Evolutionary conservation across 2,329 filamentous ascomycete species (phyloP).

Genomic region (Magnaporthales sp.): DNA sequence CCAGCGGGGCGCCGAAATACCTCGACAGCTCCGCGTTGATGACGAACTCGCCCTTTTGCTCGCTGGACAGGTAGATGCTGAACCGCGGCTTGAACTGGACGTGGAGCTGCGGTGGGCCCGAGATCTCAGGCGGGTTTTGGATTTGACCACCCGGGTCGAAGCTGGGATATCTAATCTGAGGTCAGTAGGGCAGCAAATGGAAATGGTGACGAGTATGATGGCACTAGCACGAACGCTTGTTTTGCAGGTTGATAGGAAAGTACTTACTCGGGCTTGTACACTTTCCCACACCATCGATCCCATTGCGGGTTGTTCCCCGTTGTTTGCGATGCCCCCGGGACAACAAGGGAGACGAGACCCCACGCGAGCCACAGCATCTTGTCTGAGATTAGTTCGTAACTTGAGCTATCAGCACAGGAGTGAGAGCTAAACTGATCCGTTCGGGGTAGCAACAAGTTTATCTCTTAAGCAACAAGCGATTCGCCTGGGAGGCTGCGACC

Average conservation of each 20-base stretch:
- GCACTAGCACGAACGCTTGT: background rate
- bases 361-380: background rate
- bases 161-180: conserved; percentile 21
- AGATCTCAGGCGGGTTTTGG: conserved; percentile 21
- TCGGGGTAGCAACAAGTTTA: background rate
- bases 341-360: background rate
- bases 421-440: background rate
- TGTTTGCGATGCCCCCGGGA: conserved; percentile 7
- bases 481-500: background rate
- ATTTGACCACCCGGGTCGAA: conserved; percentile 37
- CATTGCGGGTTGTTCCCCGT: conserved; percentile 32
- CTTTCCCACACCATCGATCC: conserved; percentile 39
- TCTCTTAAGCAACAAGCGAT: background rate
- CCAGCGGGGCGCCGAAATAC: conserved; percentile 28
- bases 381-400: background rate
- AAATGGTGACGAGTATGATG: background rate
- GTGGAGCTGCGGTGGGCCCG: conserved; percentile 26
- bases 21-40: conserved; percentile 32
- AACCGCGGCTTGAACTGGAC: conserved; percentile 36
- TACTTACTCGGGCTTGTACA: conserved; percentile 30
- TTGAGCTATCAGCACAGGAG: background rate
- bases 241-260: background rate
- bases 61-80: conserved; percentile 35
- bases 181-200: background rate
- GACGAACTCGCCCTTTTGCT: conserved; percentile 30